phyloP scores from a whole-genome alignment of 768 basidiomycete genomes.

The Collybiopsis luxurians region DNA sequence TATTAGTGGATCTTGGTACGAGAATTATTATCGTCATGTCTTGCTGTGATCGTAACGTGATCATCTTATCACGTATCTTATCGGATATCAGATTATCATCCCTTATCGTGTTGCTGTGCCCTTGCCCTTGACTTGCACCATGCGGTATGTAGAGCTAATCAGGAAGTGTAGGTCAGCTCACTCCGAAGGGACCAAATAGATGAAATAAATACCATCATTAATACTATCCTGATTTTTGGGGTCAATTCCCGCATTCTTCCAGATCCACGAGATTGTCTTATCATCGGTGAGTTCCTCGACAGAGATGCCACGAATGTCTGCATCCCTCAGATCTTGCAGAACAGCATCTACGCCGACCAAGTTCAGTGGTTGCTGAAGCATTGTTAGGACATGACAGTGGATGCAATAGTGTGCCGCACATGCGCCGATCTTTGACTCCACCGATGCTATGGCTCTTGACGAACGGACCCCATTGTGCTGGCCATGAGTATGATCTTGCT shows the following conservation, averaged over 20 bases:
- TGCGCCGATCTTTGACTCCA: no score
- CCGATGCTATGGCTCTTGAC: no score
- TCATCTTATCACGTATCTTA: no score
- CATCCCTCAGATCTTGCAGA: constrained; percentile 13
- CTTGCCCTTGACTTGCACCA: constrained; percentile 28
- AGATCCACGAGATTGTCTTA: constrained; percentile 20
- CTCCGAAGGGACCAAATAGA: neutral
- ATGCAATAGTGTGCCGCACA: no score
- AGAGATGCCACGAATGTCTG: constrained; percentile 15
- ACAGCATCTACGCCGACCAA: constrained; percentile 6
- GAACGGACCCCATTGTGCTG: neutral
- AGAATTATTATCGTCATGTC: no score
- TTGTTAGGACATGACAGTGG: no score
- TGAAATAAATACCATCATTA: constrained; percentile 1
- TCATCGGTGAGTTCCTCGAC: constrained; percentile 15
- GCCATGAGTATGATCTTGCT: neutral
- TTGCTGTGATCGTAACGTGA: no score
- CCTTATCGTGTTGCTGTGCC: no score
- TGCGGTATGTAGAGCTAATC: constrained; percentile 22
- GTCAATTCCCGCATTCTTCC: constrained; percentile 10
- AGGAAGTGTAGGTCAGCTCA: neutral
- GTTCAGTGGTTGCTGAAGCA: no score
- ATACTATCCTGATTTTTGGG: constrained; percentile 6
- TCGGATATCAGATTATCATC: no score
- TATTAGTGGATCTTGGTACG: no score